Evolutionary conservation across 2,329 filamentous ascomycete genomes (phyloP).

Genomic region (Alternaria incomplexa): DNA sequence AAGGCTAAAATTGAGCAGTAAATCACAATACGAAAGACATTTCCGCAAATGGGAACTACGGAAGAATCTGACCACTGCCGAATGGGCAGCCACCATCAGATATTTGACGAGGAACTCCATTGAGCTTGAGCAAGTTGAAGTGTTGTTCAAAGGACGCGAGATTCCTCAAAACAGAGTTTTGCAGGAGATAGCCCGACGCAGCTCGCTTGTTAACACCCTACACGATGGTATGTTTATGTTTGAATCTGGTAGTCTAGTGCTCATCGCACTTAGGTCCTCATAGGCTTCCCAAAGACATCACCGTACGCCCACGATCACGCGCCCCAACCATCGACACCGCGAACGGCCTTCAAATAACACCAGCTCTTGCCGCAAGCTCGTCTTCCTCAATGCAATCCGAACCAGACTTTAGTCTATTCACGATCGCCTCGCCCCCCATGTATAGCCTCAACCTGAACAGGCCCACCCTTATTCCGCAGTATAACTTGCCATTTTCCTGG

Average conservation of each 20-base stretch:
- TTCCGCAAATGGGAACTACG: not conserved
- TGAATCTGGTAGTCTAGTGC: not conserved
- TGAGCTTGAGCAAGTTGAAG: not conserved
- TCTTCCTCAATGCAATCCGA: not conserved
- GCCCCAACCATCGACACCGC: not conserved
- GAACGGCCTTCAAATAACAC: not conserved
- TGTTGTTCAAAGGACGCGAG: not conserved
- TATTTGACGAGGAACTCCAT: not conserved
- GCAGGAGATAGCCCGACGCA: not conserved
- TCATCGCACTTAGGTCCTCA: not conserved
- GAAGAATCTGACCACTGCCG: not conserved
- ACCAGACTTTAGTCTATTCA: fast-evolving
- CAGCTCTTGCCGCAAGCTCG: not conserved
- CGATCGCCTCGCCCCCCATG: fast-evolving
- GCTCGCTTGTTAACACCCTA: not conserved
- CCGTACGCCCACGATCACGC: not conserved
- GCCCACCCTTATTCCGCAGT: not conserved
- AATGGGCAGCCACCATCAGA: not conserved
- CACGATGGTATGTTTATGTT: not conserved
- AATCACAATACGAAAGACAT: not conserved
- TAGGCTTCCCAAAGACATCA: not conserved
- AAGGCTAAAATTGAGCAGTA: no score
- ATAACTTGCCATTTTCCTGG: not conserved
- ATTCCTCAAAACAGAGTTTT: not conserved
- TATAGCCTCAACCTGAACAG: fast-evolving